Evolutionary conservation across 2,329 filamentous ascomycete genomes (phyloP), one percentile per base, ranked within the genome.

Genomic region (Sporothrix protearum): DNA sequence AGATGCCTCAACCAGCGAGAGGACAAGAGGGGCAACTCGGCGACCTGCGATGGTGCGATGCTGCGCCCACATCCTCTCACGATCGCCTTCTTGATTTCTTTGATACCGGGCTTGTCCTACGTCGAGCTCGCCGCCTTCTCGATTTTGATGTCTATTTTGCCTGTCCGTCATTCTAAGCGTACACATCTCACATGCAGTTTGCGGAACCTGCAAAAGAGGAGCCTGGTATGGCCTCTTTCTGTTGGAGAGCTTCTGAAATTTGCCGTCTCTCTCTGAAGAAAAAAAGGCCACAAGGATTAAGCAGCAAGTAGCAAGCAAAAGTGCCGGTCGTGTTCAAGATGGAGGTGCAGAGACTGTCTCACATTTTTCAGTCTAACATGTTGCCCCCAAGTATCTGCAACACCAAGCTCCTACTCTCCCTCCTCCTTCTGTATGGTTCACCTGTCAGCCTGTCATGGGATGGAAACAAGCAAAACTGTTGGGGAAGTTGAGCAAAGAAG

Each of bases 391-490:
- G n/a, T 19, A 9, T 19, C 36, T 28, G n/a, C 36, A 14, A 53
- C 49, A 16, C 7, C 49, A 14, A 8, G 2, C 49, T 8, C 49
- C 33, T 4, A 8, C 33, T 8, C 8, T 36, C 33, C 33, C 33
- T 36, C n/a, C n/a, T 55, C 10, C 36, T 64, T 45, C 9, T 16
- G 12, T 14, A 45, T 5, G 36, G 59, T n/a, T 10, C 59, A 64
- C 36, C 59, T 39, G 64, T 53, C 64, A 53, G 30, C 30, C 30
- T 68, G 53, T 59, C 51, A 69, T 33, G 33, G 55, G 25, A 19
- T n/a, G 25, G 42, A 70, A 22, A 45, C 8, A 39, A 10, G 9
- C 19, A 49, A 57, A 69, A 36, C 22, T 69, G 53, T 69, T 69
- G 68, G 68, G 68, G 53, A 61, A 47, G 19, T 19, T 16, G 30